These are phyloP conservation scores for Lathyrus aphaca DNA, from an alignment of 306 rosid genomes.

Conservation along the genomic window DNA sequence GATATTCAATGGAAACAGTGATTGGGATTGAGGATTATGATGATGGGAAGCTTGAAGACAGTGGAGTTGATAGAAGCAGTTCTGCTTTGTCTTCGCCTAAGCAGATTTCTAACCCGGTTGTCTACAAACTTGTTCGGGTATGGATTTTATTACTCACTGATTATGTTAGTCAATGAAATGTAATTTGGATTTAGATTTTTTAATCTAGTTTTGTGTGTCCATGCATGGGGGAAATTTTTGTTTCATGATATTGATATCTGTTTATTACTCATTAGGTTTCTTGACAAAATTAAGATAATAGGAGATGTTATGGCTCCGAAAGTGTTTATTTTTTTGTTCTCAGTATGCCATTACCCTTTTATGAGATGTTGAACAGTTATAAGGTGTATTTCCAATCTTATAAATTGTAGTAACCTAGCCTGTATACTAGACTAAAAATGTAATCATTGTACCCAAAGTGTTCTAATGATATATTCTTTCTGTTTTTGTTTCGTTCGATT, in stretches of 20 bases:
- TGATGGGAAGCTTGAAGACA: conserved; percentile 67
- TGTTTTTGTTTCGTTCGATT: background rate
- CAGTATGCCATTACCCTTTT: background rate
- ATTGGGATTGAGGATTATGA: conserved; percentile 77
- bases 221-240: conserved; percentile 21
- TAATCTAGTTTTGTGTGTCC: background rate
- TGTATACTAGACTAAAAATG: conserved; percentile 9
- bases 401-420: background rate
- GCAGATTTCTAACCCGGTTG: conserved; percentile 81
- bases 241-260: conserved; percentile 26
- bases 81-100: conserved; percentile 65
- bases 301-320: conserved; percentile 17
- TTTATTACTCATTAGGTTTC: background rate
- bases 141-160: background rate
- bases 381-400: background rate
- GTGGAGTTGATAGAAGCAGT: conserved; percentile 59
- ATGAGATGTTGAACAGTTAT: conserved; percentile 12
- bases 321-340: background rate
- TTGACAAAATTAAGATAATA: conserved; percentile 24
- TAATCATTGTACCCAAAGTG: conserved; percentile 1
- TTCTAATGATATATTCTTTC: background rate
- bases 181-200: conserved; percentile 4
- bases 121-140: conserved; percentile 99
- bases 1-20: conserved; percentile 89
- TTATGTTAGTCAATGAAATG: conserved; percentile 28